Evolutionary conservation across 495 filamentous ascomycete species (phyloP).

Genomic region (Penicillium bialowiezense): DNA sequence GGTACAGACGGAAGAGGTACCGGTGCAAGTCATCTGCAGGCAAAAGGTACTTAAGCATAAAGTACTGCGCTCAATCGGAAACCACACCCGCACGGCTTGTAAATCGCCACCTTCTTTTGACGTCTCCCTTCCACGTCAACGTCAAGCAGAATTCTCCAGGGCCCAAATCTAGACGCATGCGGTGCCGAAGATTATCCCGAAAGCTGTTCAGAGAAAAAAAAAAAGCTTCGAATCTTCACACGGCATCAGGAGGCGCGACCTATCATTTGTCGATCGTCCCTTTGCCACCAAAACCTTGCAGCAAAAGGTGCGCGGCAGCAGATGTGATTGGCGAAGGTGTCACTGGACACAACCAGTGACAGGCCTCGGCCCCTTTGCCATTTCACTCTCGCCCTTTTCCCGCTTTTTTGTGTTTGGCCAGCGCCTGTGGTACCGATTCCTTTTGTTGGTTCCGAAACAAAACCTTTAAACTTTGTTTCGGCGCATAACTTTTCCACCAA

Average conservation of each 20-base stretch:
- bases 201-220: not conserved
- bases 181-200: not conserved
- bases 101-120: not conserved
- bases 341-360: slow-evolving; percentile 22
- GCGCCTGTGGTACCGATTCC: not conserved
- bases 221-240: not conserved
- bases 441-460: not conserved
- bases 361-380: not conserved
- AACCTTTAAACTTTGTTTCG: not conserved
- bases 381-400: not conserved
- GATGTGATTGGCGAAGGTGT: not conserved
- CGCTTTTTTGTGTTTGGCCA: not conserved
- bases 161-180: not conserved
- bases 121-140: not conserved
- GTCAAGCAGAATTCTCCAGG: too few relatives aligned
- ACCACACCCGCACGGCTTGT: not conserved
- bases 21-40: not conserved
- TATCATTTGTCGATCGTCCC: not conserved
- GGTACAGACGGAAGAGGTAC: not conserved
- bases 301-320: not conserved
- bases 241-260: not conserved
- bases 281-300: not conserved
- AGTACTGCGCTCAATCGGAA: not conserved
- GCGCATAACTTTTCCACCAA: not conserved
- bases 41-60: not conserved